Evolutionary conservation across 1,284 basidiomycete species (phyloP), one percentile per base, ranked within the genome.

Genomic region (Taiwanofungus camphoratus): DNA sequence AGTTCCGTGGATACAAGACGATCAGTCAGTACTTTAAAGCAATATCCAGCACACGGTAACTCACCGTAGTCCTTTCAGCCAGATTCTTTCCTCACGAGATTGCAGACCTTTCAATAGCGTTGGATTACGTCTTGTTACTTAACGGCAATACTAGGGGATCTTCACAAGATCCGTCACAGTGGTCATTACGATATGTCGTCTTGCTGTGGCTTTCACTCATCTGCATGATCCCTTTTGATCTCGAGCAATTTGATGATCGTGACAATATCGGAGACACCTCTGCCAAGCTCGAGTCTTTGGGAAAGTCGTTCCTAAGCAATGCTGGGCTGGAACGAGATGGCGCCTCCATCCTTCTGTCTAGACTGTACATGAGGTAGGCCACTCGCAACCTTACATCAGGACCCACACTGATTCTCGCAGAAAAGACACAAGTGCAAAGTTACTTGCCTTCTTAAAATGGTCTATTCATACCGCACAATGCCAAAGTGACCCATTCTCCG

Each of bases 131-230:
- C 52, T 69, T 73, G 26, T 59, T 71, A 9, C 65, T 73, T 2
- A 58, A 71, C n/a, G 69, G 71, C 5, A 64, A 75, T 1, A 66
- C 69, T 2, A n/a, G n/a, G n/a, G n/a, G n/a, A n/a, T n/a, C n/a
- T n/a, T n/a, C n/a, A n/a, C 64, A 70, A 30, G 64, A 70, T 19
- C 52, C 64, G 0, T 53, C 55, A 12, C 70, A 76, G 32, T 99
- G 96, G 96, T 70, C 86, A 35, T 64, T 93, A 39, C 82, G 92
- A 44, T 94, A 96, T 56, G 73, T 89, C 12, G 69, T 91, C 18
- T 71, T 99, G 4, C 71, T 98, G 2, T 99, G 96, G 95, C 74
- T 99, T 9, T 90, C 92, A 13, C 76, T 99, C 13, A 86, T 98
- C 40, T 88, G 88, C 64, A 92, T 92, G 69, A 84, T 98, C 16